phyloP scores from a whole-genome alignment of 2,329 filamentous ascomycete genomes.

The Colletotrichum horii region DNA sequence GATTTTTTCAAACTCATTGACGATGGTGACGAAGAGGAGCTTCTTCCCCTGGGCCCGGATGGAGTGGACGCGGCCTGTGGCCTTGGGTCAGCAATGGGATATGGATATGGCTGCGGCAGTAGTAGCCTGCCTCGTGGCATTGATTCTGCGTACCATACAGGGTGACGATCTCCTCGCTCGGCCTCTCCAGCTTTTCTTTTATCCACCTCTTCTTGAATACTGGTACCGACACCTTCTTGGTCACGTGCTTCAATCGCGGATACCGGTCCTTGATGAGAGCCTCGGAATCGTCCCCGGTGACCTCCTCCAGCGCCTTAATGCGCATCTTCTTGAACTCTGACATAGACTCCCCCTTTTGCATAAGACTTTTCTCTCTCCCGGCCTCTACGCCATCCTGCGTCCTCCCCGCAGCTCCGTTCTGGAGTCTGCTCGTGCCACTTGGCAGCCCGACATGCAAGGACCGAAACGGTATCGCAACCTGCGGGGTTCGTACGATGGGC shows the following conservation, averaged over 20 bases:
- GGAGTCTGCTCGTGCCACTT: constrained; percentile 14
- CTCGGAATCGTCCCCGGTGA: not conserved
- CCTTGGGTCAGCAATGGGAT: constrained; percentile 17
- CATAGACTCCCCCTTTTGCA: not conserved
- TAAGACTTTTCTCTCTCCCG: not conserved
- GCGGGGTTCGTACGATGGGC: constrained; percentile 23
- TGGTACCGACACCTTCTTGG: constrained; percentile 15
- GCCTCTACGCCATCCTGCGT: not conserved
- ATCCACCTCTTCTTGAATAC: constrained; percentile 12
- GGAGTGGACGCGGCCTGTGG: constrained; percentile 73
- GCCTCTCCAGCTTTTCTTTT: not conserved
- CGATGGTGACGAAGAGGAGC: constrained; percentile 84
- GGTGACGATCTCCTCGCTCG: constrained; percentile 20
- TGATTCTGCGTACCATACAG: constrained; percentile 29
- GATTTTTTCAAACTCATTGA: constrained; percentile 72
- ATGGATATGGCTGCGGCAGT: not conserved
- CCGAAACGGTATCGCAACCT: not conserved
- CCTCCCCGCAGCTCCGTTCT: not conserved
- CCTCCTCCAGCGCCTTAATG: constrained; percentile 2
- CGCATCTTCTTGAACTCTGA: constrained; percentile 22
- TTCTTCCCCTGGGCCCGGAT: constrained; percentile 76
- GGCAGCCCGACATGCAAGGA: constrained; percentile 11
- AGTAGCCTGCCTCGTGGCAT: not conserved
- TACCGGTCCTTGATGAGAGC: constrained; percentile 8
- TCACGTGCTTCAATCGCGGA: constrained; percentile 19